Conservation (phyloP, 108 stramenopile species). For the Nitzschia putrida region DNA sequence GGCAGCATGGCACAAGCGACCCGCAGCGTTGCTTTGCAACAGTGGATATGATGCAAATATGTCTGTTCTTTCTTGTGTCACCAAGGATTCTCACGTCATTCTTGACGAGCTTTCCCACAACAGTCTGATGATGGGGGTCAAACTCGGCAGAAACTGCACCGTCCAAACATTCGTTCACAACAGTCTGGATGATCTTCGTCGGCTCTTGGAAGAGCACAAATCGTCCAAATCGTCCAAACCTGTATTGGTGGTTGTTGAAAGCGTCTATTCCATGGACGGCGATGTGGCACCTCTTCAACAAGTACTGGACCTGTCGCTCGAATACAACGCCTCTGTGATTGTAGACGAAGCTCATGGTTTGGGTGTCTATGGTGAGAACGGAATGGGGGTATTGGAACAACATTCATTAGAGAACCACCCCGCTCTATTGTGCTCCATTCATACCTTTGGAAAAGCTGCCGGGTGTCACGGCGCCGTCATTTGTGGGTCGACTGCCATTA, state of each 20-base stretch:
- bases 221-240: slow-evolving; percentile 20
- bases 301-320: slow-evolving; percentile 62
- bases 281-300: slow-evolving; percentile 86
- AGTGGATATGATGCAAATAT: slow-evolving; percentile 98
- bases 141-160: slow-evolving; percentile 51
- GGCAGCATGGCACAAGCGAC: slow-evolving; percentile 72
- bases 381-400: slow-evolving; percentile 79
- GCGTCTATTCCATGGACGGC: slow-evolving; percentile 98
- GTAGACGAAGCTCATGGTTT: slow-evolving; percentile 93
- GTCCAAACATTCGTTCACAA: slow-evolving; percentile 80
- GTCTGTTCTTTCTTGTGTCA: slow-evolving; percentile 80
- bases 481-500: slow-evolving; percentile 50
- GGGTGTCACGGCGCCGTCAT: slow-evolving; percentile 94
- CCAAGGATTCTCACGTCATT: slow-evolving; percentile 62
- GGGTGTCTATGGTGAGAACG: slow-evolving; percentile 78
- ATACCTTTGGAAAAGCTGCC: slow-evolving; percentile 97
- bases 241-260: slow-evolving; percentile 88
- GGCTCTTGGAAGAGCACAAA: slow-evolving; percentile 43
- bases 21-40: slow-evolving; percentile 87
- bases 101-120: slow-evolving; percentile 95
- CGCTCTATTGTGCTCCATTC: slow-evolving; percentile 77
- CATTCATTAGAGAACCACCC: slow-evolving; percentile 76
- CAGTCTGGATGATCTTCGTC: slow-evolving; percentile 64
- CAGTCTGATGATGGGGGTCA: slow-evolving; percentile 85
- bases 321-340: slow-evolving; percentile 64